A percentile compares a stretch with the other conserved stretches of the same genome.
phyloP scores from a whole-genome alignment of 768 basidiomycete species.

The Trametes maxima region DNA sequence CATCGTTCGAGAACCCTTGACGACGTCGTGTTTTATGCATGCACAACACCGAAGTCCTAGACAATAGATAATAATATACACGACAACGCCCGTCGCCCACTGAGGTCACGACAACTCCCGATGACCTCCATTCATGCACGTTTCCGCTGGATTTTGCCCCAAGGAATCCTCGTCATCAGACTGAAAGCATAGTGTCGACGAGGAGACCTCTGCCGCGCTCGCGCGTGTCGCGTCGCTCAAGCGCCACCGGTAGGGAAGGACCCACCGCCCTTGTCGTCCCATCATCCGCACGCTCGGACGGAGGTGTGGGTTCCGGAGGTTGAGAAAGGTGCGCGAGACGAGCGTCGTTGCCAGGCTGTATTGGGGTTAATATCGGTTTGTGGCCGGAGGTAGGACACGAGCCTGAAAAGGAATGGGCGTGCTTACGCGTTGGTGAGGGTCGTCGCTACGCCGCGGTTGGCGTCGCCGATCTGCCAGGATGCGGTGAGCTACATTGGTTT shows the following conservation, averaged over 20 bases:
- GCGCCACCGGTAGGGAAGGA: background rate
- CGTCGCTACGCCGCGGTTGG: constrained; percentile 7
- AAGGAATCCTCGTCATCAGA: too few species aligned
- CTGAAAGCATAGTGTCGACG: background rate
- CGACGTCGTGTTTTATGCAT: too few species aligned
- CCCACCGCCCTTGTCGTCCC: background rate
- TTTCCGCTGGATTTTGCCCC: too few species aligned
- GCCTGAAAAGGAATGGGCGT: background rate
- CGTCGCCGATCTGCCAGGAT: background rate
- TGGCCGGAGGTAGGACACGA: too few species aligned
- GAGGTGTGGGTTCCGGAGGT: constrained; percentile 11
- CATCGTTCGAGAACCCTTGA: too few species aligned
- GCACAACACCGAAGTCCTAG: too few species aligned
- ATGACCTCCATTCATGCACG: too few species aligned
- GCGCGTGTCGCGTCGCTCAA: too few species aligned
- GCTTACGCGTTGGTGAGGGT: constrained; percentile 16
- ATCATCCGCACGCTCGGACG: background rate
- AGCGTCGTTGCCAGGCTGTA: constrained; percentile 16
- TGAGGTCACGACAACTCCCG: too few species aligned
- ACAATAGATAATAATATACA: too few species aligned
- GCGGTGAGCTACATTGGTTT: background rate
- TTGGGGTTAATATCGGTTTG: background rate
- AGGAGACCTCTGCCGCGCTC: background rate
- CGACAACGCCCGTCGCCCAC: too few species aligned
- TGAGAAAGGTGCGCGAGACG: constrained; percentile 12